Percentiles rank a stretch among this genome's conserved stretches.
Evolutionary conservation across 148 eudicot species (phyloP).

Genomic region (Linanthus parryae): DNA sequence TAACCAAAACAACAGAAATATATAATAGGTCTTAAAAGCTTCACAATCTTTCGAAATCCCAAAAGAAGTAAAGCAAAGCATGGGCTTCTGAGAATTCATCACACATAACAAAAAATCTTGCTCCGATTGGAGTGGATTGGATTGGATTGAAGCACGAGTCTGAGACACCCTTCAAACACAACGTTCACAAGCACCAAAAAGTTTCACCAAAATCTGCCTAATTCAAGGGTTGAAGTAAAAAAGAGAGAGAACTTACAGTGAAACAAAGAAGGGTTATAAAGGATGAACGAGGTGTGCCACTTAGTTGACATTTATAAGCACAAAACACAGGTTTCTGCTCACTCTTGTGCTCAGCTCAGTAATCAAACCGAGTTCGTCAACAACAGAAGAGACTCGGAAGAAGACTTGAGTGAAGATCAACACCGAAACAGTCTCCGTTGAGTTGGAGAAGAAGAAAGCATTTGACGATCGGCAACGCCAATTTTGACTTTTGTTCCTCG

Average conservation of each 20-base stretch:
- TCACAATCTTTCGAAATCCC: too few relatives aligned
- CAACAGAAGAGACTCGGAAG: not conserved
- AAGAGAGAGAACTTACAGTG: constrained; percentile 6
- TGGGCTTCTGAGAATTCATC: too few relatives aligned
- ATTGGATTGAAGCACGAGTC: too few relatives aligned
- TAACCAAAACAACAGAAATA: too few relatives aligned
- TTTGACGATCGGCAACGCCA: constrained; percentile 9
- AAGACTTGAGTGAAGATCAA: not conserved
- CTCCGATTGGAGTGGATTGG: too few relatives aligned
- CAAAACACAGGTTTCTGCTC: not conserved
- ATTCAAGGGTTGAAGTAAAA: not conserved
- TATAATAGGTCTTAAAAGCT: too few relatives aligned
- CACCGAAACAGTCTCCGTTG: not conserved
- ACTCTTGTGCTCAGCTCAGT: not conserved
- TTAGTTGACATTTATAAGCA: not conserved
- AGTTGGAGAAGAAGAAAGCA: constrained; percentile 1
- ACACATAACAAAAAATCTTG: too few relatives aligned
- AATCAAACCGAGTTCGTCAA: too few relatives aligned
- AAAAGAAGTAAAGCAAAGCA: too few relatives aligned
- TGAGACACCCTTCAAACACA: too few relatives aligned
- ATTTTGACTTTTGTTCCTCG: constrained; percentile 16
- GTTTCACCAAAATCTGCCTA: not conserved
- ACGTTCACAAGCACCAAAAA: too few relatives aligned
- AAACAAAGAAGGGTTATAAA: not conserved
- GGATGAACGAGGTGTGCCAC: too few relatives aligned